These are phyloP conservation scores for Floccularia luteovirens DNA, from an alignment of 768 basidiomycete genomes.

Conservation along the genomic window DNA sequence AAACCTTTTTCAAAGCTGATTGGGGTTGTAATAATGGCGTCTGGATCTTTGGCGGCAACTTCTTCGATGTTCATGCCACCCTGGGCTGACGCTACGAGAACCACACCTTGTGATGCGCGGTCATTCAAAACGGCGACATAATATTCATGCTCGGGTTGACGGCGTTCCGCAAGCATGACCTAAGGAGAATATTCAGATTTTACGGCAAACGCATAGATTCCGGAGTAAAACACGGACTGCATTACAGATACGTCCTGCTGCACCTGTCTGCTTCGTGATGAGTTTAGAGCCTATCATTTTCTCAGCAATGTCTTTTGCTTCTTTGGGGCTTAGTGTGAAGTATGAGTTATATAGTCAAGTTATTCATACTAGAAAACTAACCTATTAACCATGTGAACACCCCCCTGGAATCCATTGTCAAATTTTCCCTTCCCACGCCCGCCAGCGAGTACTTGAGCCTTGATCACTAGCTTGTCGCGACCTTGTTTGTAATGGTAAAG, in stretches of 20 bases:
- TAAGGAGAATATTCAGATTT: conserved; percentile 18
- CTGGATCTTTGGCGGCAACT: conserved; percentile 92
- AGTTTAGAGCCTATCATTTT: conserved; percentile 95
- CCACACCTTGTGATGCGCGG: conserved; percentile 80
- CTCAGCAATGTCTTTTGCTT: conserved; percentile 79
- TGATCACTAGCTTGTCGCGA: conserved; percentile 81
- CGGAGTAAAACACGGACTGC: conserved; percentile 49
- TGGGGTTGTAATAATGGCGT: conserved; percentile 91
- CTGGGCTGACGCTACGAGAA: conserved; percentile 88
- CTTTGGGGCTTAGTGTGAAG: conserved; percentile 52
- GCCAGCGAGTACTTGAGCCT: conserved; percentile 98
- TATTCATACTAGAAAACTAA: conserved; percentile 21
- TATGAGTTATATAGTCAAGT: conserved; percentile 2
- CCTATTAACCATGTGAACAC: conserved; percentile 92
- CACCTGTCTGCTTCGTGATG: conserved; percentile 98
- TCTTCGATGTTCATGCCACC: conserved; percentile 99
- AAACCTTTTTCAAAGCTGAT: conserved; percentile 83
- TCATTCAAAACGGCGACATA: conserved; percentile 97
- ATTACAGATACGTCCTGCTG: conserved; percentile 87
- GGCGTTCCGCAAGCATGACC: conserved; percentile 98
- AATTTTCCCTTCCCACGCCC: conserved; percentile 98
- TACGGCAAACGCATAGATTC: too few relatives aligned
- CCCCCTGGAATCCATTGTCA: conserved; percentile 92
- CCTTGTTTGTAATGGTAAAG: conserved; percentile 30
- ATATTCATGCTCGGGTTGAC: conserved; percentile 92